phyloP scores from a whole-genome alignment of 2,329 filamentous ascomycete genomes.

The Calonectria henricotiae region DNA sequence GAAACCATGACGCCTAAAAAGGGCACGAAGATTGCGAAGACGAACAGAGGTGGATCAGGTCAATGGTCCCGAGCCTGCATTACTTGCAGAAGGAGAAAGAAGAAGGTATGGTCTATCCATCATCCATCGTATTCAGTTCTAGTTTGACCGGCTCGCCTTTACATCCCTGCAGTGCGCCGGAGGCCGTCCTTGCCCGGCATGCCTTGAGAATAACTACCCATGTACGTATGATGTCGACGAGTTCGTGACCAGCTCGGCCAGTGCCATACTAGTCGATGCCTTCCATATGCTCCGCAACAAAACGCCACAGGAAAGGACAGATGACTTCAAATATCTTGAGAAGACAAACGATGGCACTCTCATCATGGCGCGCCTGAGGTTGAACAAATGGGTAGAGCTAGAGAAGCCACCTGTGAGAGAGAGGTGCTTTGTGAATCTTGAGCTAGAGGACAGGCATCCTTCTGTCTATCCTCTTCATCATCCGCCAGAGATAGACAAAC shows the following conservation, averaged over 20 bases:
- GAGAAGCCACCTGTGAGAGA: too few species aligned
- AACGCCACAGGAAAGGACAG: background rate
- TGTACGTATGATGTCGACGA: background rate
- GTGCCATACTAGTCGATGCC: background rate
- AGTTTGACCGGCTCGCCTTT: background rate
- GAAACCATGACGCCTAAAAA: background rate
- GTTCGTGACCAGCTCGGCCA: background rate
- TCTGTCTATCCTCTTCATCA: background rate
- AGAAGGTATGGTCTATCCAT: background rate
- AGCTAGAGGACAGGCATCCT: conserved; percentile 10
- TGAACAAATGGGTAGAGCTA: background rate
- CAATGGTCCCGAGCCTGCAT: background rate
- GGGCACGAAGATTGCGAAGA: background rate
- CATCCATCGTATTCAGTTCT: background rate
- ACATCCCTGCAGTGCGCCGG: background rate
- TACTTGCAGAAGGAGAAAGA: background rate
- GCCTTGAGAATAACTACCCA: background rate
- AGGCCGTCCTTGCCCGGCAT: background rate
- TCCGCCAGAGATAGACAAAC: background rate
- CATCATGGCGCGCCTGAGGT: conserved; percentile 3
- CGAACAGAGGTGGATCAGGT: background rate
- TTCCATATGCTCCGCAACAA: background rate
- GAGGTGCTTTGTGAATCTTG: background rate
- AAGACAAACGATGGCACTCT: background rate
- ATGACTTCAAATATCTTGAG: background rate